A percentile compares a stretch with the other conserved stretches of the same genome.
These are phyloP conservation scores for Candida labiduridarum DNA, from an alignment of 1,139 yeast species.

Conservation along the genomic window DNA sequence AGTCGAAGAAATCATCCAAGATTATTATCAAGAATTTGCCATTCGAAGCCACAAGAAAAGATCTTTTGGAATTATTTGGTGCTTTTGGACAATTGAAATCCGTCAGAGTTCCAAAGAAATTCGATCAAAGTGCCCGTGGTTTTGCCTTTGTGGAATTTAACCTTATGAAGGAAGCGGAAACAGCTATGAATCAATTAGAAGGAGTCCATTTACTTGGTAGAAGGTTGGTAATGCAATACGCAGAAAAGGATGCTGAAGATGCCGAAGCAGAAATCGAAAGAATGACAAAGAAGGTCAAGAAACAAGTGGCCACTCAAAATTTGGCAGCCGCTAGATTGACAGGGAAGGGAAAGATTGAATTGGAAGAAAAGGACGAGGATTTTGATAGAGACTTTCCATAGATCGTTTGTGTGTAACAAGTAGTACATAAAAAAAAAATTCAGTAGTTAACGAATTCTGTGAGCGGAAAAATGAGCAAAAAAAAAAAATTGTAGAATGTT, in stretches of 20 bases:
- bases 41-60: conserved; percentile 92
- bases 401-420: background rate
- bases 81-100: conserved; percentile 94
- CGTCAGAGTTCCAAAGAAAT: conserved; percentile 94
- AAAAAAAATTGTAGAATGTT: background rate
- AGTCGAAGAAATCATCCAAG: conserved; percentile 55
- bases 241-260: conserved; percentile 76
- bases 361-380: conserved; percentile 56
- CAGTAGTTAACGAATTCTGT: too few species aligned
- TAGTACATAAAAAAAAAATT: background rate
- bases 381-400: conserved; percentile 16
- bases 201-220: conserved; percentile 98
- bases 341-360: conserved; percentile 77
- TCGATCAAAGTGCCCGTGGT: conserved; percentile 94
- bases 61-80: conserved; percentile 85
- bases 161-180: conserved; percentile 88
- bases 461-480: background rate
- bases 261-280: conserved; percentile 89
- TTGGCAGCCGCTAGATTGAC: conserved; percentile 68
- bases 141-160: conserved; percentile 96
- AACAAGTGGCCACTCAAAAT: conserved; percentile 78
- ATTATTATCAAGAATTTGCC: conserved; percentile 95
- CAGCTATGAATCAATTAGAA: conserved; percentile 90
- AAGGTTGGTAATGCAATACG: conserved; percentile 92
- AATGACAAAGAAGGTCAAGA: conserved; percentile 84